Evolutionary conservation across 371 early-diverging fungal genomes (phyloP), one percentile per base, ranked within the genome.

Genomic region (Haplosporangium sp.): DNA sequence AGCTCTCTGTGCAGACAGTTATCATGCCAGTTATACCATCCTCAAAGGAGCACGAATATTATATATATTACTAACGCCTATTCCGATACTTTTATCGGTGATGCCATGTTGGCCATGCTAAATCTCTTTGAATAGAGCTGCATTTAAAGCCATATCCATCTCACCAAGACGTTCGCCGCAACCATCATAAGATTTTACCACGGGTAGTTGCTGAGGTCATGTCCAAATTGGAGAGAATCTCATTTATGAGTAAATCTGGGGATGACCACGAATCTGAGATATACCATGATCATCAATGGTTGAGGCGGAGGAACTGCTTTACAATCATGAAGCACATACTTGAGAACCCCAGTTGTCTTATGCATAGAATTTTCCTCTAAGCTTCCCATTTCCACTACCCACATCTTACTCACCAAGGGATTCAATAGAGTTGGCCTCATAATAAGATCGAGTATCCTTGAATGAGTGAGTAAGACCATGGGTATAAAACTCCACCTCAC

Each of bases 21-120:
- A 72, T 63, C 7, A 77, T 62, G 4, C 72, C 72, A 3, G 77
- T 77, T 65, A 65, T 65, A 2, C 58, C 62, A 27, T 77, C 72
- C 35, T 37, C 37, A 57, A 27, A 77, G 39, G 7, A 77, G 48
- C 48, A 72, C 72, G 27, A 27, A 27, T 27, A 27, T 27, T 27
- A 27, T 27, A 27, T 0, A 27, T 27, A 27, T 27, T 27, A 27
- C 27, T 27, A 27, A 27, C 27, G 1, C 27, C 1, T 27, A 27
- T 27, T 27, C 27, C 27, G 27, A 27, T 27, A 27, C 27, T 27
- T 27, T 27, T 34, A 4, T 67, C 71, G 35, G 71, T 39, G 8
- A 76, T 76, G 37, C 63, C 71, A 11, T 76, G 65, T 20, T 50
- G 39, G 27, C 76, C 76, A 34, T 52, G 40, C 48, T 67, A 67